A percentile compares a stretch with the other conserved stretches of the same genome.
Evolutionary conservation across 768 basidiomycete genomes (phyloP).

Genomic region (Termitomyces sp.): DNA sequence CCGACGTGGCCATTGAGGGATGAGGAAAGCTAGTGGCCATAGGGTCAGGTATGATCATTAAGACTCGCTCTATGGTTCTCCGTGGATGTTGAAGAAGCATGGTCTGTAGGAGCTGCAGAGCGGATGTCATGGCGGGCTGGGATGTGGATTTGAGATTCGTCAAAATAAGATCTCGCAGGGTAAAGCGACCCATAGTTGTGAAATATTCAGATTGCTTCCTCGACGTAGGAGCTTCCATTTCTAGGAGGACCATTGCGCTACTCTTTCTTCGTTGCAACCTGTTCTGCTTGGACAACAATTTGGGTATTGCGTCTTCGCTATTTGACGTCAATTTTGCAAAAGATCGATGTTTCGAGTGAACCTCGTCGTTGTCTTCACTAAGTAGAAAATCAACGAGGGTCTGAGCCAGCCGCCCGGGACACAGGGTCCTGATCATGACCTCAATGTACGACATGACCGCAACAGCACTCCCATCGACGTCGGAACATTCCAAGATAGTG

Average conservation of each 20-base stretch:
- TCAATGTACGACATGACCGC: conserved; percentile 96
- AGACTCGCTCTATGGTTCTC: conserved; percentile 56
- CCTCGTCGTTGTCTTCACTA: conserved; percentile 77
- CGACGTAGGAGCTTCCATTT: conserved; percentile 75
- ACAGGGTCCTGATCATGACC: conserved; percentile 73
- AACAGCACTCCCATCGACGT: conserved; percentile 89
- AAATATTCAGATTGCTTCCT: conserved; percentile 75
- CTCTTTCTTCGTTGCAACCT: conserved; percentile 67
- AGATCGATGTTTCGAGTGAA: conserved; percentile 31
- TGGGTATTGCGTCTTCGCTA: conserved; percentile 26
- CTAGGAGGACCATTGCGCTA: conserved; percentile 86
- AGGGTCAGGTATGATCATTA: conserved; percentile 65
- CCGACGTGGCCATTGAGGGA: conserved; percentile 34
- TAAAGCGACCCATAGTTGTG: conserved; percentile 84
- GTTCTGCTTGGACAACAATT: conserved; percentile 30
- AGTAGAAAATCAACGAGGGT: conserved; percentile 75
- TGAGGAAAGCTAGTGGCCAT: conserved; percentile 71
- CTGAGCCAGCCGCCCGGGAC: conserved; percentile 60
- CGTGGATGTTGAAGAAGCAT: conserved; percentile 67
- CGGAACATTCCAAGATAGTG: conserved; percentile 89
- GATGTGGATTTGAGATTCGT: conserved; percentile 70
- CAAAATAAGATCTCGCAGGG: conserved; percentile 82
- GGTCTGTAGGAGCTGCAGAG: conserved; percentile 75
- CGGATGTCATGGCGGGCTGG: conserved; percentile 63
- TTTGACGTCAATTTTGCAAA: conserved; percentile 31